These are phyloP conservation scores for barrel medic (Medicago truncatula) DNA, from an alignment of 306 rosid species.

Conservation along the genomic window MtrunA17r5.0-ANR NC_053048.1:6860501-6861000, in stretches of 20 bases:
- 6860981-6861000: no score
- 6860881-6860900: conserved; percentile 20
- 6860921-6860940: no score
- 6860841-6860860: background rate
- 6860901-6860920: background rate
- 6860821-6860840: background rate
- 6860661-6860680: conserved; percentile 6
- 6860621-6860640: background rate
- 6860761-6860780: conserved; percentile 5
- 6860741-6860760: conserved; percentile 4
- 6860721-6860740: background rate
- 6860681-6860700: background rate
- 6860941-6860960: no score
- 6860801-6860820: conserved; percentile 14
- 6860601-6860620: background rate
- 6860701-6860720: conserved; percentile 6
- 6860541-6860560: no score
- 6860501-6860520: background rate
- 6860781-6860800: conserved; percentile 5
- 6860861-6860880: background rate
- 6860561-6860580: no score
- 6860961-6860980: no score
- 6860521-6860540: no score
- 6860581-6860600: background rate
- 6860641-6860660: conserved; percentile 6